A percentile compares a stretch with the other conserved stretches of the same genome.
These are phyloP conservation scores for Wallemia hederae DNA, from an alignment of 1,284 basidiomycete genomes.

Conservation along the genomic window DNA sequence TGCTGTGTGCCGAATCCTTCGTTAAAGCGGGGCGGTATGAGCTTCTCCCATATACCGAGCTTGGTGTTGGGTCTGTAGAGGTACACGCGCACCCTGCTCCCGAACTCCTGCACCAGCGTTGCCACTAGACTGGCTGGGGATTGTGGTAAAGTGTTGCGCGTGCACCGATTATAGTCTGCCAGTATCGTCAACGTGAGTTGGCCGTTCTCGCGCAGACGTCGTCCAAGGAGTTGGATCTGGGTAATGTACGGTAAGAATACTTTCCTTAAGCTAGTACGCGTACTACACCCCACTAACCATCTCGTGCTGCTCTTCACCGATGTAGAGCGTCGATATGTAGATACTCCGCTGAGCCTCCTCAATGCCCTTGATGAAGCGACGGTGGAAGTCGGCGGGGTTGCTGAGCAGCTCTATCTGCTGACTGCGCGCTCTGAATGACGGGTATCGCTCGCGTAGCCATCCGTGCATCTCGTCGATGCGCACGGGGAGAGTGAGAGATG, in stretches of 20 bases:
- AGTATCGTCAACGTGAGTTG: slow-evolving; percentile 35
- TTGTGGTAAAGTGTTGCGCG: slow-evolving; percentile 32
- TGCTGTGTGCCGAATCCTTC: slow-evolving; percentile 99
- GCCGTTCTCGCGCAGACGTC: slow-evolving; percentile 34
- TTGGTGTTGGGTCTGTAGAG: slow-evolving; percentile 57
- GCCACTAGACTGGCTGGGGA: slow-evolving; percentile 44
- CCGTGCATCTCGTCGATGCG: too few species aligned
- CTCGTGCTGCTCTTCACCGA: slow-evolving; percentile 36
- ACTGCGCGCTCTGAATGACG: too few species aligned
- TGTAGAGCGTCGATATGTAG: slow-evolving; percentile 60
- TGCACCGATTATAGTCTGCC: slow-evolving; percentile 72
- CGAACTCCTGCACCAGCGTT: slow-evolving; percentile 39
- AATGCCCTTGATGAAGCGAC: not conserved
- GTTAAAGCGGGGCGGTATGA: slow-evolving; percentile 75
- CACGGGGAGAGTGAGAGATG: too few species aligned
- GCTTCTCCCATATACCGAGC: slow-evolving; percentile 37
- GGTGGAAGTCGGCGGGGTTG: too few species aligned
- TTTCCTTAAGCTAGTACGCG: too few species aligned
- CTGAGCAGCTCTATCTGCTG: too few species aligned
- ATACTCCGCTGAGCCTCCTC: slow-evolving; percentile 16
- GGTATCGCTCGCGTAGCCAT: too few species aligned
- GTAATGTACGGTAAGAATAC: too few species aligned
- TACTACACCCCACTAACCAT: too few species aligned
- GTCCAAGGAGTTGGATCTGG: not conserved
- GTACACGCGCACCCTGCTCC: slow-evolving; percentile 40